phyloP scores from a whole-genome alignment of 129 eudicot species.

The Artemisia argyi region DNA sequence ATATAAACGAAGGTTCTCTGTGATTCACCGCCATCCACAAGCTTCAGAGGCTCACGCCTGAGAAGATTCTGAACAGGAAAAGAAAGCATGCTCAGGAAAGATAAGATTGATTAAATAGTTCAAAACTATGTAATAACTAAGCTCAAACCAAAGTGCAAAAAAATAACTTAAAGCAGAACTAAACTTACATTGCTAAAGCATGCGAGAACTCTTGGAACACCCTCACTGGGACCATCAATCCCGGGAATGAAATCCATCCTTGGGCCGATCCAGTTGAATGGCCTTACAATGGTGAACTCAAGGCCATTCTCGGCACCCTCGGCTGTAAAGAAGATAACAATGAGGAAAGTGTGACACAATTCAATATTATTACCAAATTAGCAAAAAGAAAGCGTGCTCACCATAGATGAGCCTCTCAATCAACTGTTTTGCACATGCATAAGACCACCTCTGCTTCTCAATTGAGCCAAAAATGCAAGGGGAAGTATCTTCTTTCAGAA shows the following conservation, averaged over 20 bases:
- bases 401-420: slow-evolving; percentile 97
- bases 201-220: slow-evolving; percentile 96
- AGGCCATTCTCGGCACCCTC: slow-evolving; percentile 99
- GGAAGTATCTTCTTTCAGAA: slow-evolving; percentile 77
- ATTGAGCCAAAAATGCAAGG: slow-evolving; percentile 97
- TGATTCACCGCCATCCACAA: slow-evolving; percentile 95
- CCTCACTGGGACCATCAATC: slow-evolving; percentile 98
- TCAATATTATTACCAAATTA: not conserved
- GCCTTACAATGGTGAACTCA: slow-evolving; percentile 94
- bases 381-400: slow-evolving; percentile 25
- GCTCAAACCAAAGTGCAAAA: not conserved
- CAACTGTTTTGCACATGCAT: slow-evolving; percentile 95
- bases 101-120: not conserved
- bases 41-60: slow-evolving; percentile 92
- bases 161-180: too few relatives aligned
- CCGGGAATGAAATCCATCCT: slow-evolving; percentile 99
- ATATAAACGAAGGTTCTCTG: slow-evolving; percentile 93
- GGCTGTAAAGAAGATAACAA: slow-evolving; percentile 41
- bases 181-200: slow-evolving; percentile 87
- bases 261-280: slow-evolving; percentile 99
- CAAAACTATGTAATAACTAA: not conserved
- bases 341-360: slow-evolving; percentile 1
- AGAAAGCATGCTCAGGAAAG: not conserved
- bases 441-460: slow-evolving; percentile 98
- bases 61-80: slow-evolving; percentile 62